phyloP scores from a whole-genome alignment of 495 filamentous ascomycete species.

The Usnea hakonensis region DNA sequence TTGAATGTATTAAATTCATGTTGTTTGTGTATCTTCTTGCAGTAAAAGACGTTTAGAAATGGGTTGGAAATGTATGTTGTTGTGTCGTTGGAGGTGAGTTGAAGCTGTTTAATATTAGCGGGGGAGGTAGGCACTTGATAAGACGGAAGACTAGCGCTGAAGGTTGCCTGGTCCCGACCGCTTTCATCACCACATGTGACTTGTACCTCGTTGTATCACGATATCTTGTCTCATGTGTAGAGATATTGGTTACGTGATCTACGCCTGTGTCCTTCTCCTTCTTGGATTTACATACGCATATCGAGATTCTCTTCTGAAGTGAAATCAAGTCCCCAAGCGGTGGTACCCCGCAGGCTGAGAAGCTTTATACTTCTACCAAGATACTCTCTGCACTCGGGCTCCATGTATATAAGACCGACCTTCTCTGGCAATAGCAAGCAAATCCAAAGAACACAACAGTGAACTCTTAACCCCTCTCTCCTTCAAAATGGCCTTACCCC shows the following conservation, averaged over 20 bases:
- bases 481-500: slow-evolving; percentile 16
- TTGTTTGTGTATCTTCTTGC: not conserved
- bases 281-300: too few relatives aligned
- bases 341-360: too few relatives aligned
- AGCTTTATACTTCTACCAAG: too few relatives aligned
- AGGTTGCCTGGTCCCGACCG: slow-evolving; percentile 7
- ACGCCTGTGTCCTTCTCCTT: too few relatives aligned
- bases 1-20: slow-evolving; percentile 25
- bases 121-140: not conserved
- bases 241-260: too few relatives aligned
- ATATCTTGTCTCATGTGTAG: too few relatives aligned
- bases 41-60: not conserved
- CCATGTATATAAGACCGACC: not conserved
- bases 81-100: not conserved
- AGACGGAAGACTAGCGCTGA: not conserved
- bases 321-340: too few relatives aligned
- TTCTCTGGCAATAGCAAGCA: not conserved
- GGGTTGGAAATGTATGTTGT: not conserved
- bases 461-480: not conserved
- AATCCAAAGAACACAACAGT: not conserved
- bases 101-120: not conserved
- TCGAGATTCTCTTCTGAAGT: too few relatives aligned
- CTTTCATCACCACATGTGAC: too few relatives aligned
- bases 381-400: not conserved
- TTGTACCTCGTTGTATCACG: too few relatives aligned